Evolutionary conservation across 768 basidiomycete species (phyloP).

Genomic region (Tylopilus sp.): DNA sequence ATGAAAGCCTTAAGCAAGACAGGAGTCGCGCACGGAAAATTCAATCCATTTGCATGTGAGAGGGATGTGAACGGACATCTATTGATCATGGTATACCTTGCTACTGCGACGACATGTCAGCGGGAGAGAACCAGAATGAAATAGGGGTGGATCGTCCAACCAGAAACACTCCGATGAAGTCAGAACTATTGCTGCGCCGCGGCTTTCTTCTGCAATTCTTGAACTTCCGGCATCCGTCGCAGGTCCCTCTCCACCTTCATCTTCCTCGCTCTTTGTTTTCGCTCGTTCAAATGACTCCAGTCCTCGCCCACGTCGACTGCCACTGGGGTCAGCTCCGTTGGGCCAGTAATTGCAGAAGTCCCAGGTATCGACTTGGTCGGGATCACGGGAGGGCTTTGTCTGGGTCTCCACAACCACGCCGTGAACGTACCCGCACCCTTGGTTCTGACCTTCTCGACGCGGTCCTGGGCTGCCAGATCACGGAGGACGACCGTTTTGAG

Average conservation of each 20-base stretch:
- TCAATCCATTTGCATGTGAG: too few species aligned
- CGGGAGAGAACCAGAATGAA: too few species aligned
- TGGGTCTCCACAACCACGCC: slow-evolving; percentile 42
- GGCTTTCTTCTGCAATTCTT: slow-evolving; percentile 19
- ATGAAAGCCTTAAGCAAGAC: too few species aligned
- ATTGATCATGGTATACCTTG: too few species aligned
- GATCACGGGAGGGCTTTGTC: background rate
- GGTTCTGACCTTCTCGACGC: slow-evolving; percentile 42
- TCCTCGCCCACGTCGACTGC: slow-evolving; percentile 40
- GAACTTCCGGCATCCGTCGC: slow-evolving; percentile 35
- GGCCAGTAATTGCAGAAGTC: background rate
- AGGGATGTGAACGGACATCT: too few species aligned
- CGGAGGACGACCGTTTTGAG: slow-evolving; percentile 53
- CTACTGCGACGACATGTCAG: too few species aligned
- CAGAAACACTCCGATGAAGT: too few species aligned
- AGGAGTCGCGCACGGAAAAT: too few species aligned
- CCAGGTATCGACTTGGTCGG: background rate
- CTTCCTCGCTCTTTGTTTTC: slow-evolving; percentile 46
- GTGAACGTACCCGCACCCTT: slow-evolving; percentile 28
- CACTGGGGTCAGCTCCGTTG: slow-evolving; percentile 18
- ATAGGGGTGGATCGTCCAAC: too few species aligned
- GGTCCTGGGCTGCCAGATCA: slow-evolving; percentile 39
- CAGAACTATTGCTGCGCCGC: background rate
- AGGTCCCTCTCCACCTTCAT: slow-evolving; percentile 45
- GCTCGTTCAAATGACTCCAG: slow-evolving; percentile 53